Conservation (phyloP, 768 basidiomycete genomes). For the Lentinula detonsa region DNA sequence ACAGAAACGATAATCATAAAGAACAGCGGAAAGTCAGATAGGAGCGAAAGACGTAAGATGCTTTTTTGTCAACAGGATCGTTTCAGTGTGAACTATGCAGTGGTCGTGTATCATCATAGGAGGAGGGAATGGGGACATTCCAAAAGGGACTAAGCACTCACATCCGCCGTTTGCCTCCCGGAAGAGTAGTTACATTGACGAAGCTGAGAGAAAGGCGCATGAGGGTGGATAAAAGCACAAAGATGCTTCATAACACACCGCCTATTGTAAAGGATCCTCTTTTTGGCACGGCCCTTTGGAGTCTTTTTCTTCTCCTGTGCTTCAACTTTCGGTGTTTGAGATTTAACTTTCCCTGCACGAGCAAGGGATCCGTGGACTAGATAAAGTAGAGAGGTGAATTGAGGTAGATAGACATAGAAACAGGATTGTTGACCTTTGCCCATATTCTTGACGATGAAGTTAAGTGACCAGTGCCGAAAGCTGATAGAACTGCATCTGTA, state of each 20-base stretch:
- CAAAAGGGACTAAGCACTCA: slow-evolving; percentile 41
- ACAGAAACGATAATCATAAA: slow-evolving; percentile 11
- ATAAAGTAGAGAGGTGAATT: neutral
- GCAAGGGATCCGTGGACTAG: slow-evolving; percentile 98
- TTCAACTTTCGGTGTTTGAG: slow-evolving; percentile 96
- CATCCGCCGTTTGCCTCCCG: slow-evolving; percentile 95
- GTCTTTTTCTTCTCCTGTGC: slow-evolving; percentile 99
- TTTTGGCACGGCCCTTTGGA: slow-evolving; percentile 97
- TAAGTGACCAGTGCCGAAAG: neutral
- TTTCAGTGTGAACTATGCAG: slow-evolving; percentile 99
- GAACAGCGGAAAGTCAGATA: slow-evolving; percentile 66
- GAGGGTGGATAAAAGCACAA: slow-evolving; percentile 1
- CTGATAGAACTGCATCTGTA: neutral
- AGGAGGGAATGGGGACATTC: slow-evolving; percentile 1
- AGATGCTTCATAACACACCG: slow-evolving; percentile 45
- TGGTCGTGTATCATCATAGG: slow-evolving; percentile 53
- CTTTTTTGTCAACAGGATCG: slow-evolving; percentile 72
- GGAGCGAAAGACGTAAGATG: slow-evolving; percentile 99
- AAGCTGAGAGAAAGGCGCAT: slow-evolving; percentile 41
- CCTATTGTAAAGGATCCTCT: slow-evolving; percentile 85
- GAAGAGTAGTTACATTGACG: slow-evolving; percentile 88
- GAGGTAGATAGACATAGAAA: neutral
- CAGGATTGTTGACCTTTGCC: slow-evolving; percentile 50
- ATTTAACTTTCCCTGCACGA: slow-evolving; percentile 99
- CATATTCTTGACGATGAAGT: slow-evolving; percentile 40